Conservation (phyloP, 2,329 filamentous ascomycete species). For the Phyllosticta citrichinensis region DNA sequence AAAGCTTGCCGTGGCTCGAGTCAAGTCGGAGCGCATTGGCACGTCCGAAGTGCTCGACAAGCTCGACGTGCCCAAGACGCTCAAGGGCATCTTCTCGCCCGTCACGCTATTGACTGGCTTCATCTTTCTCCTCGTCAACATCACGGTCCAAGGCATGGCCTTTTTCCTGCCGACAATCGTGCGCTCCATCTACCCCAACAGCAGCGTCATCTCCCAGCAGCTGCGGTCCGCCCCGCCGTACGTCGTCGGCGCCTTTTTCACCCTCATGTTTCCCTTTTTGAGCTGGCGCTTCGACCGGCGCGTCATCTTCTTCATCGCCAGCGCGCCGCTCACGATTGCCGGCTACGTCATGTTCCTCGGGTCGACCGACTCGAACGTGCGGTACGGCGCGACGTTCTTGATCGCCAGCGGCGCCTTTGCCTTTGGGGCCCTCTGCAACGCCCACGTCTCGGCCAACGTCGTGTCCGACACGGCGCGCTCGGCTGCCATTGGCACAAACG, state of each 20-base stretch:
- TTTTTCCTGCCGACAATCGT: slow-evolving; percentile 66
- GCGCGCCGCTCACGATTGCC: slow-evolving; percentile 54
- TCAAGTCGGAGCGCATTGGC: slow-evolving; percentile 58
- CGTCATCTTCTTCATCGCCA: slow-evolving; percentile 50
- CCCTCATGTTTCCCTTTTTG: slow-evolving; percentile 49
- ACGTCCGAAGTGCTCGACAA: slow-evolving; percentile 54
- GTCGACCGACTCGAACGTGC: slow-evolving; percentile 36
- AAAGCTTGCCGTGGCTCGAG: slow-evolving; percentile 53
- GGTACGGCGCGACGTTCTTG: slow-evolving; percentile 63
- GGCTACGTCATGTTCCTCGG: slow-evolving; percentile 65
- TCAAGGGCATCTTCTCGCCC: slow-evolving; percentile 54
- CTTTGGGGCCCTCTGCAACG: slow-evolving; percentile 55
- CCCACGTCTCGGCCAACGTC: slow-evolving; percentile 59
- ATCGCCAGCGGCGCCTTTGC: slow-evolving; percentile 55
- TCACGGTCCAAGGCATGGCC: slow-evolving; percentile 60
- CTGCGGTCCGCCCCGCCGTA: slow-evolving; percentile 63
- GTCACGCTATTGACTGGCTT: slow-evolving; percentile 47
- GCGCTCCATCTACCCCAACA: slow-evolving; percentile 53
- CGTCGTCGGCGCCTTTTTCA: slow-evolving; percentile 58
- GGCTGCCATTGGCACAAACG: slow-evolving; percentile 54
- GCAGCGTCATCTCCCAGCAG: slow-evolving; percentile 52
- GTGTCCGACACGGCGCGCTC: slow-evolving; percentile 60
- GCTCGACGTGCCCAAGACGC: slow-evolving; percentile 48
- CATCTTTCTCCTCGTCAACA: slow-evolving; percentile 56
- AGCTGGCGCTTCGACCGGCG: slow-evolving; percentile 52